Percentiles rank a stretch among this genome's conserved stretches.
phyloP scores from a whole-genome alignment of 192 early-diverging fungal genomes.

The Mortierella antarctica region DNA sequence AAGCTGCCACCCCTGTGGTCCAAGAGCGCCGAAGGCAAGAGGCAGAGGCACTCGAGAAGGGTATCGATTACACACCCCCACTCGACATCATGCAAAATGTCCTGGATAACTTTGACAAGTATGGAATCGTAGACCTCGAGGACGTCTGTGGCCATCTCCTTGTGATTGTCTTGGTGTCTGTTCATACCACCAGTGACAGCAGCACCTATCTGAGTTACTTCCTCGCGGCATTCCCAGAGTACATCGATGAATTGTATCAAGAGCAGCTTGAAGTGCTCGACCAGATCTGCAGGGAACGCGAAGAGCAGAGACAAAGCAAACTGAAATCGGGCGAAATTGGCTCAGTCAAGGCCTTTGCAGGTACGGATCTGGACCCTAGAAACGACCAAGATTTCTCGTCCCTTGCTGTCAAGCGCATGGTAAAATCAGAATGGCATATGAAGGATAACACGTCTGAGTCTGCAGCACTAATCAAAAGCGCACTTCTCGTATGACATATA shows the following conservation, averaged over 20 bases:
- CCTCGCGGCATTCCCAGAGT: constrained; percentile 24
- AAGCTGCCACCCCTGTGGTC: constrained; percentile 18
- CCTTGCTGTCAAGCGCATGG: constrained; percentile 33
- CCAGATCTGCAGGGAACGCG: neutral
- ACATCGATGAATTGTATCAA: constrained; percentile 20
- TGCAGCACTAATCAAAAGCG: too few species aligned
- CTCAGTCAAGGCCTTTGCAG: neutral
- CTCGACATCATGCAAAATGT: constrained; percentile 41
- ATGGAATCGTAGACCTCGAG: constrained; percentile 18
- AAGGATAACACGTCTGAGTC: too few species aligned
- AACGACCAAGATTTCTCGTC: constrained; percentile 12
- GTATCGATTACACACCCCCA: constrained; percentile 15
- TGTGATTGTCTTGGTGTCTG: constrained; percentile 30
- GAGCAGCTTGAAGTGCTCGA: constrained; percentile 39
- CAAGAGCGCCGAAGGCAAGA: constrained; percentile 14
- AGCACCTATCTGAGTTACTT: constrained; percentile 23
- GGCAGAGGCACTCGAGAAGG: neutral
- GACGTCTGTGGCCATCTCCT: constrained; percentile 31
- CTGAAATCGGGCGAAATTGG: neutral
- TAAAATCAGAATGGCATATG: constrained; percentile 1
- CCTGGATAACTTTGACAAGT: constrained; percentile 29
- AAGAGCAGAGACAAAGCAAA: constrained; percentile 10
- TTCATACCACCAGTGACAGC: constrained; percentile 41
- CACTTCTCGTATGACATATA: too few species aligned
- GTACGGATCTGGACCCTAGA: constrained; percentile 2